Percentiles rank a stretch among this genome's conserved stretches.
Evolutionary conservation across 225 moss, liverwort and hornwort species (phyloP).

Genomic region (Physcomitrium patens): DNA sequence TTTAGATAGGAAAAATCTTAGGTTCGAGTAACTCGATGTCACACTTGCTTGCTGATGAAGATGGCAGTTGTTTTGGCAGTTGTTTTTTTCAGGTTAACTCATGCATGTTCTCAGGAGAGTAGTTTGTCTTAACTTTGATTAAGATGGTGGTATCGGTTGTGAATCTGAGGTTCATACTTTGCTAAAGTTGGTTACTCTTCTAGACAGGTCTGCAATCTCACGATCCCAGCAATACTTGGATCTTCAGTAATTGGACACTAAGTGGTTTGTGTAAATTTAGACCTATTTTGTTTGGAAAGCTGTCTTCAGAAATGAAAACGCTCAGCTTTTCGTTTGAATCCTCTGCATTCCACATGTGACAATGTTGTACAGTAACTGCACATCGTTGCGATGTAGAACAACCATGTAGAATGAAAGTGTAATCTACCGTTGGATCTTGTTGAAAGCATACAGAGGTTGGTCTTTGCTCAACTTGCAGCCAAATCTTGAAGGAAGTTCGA

Average conservation of each 20-base stretch:
- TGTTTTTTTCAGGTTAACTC: constrained; percentile 19
- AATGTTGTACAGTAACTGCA: too few relatives aligned
- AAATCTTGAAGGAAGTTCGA: too few relatives aligned
- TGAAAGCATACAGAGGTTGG: too few relatives aligned
- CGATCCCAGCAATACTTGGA: constrained; percentile 8
- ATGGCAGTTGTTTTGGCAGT: background rate
- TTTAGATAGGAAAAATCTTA: background rate
- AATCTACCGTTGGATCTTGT: too few relatives aligned
- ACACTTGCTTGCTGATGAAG: background rate
- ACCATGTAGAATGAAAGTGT: too few relatives aligned
- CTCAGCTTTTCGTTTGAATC: too few relatives aligned
- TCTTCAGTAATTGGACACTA: constrained; percentile 11
- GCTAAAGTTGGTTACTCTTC: constrained; percentile 4
- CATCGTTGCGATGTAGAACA: too few relatives aligned
- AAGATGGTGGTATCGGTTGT: constrained; percentile 2
- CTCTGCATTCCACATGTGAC: too few relatives aligned
- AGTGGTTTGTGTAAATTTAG: too few relatives aligned
- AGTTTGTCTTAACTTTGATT: constrained; percentile 5
- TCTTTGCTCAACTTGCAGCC: too few relatives aligned
- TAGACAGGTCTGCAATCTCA: background rate
- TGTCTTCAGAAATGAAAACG: too few relatives aligned
- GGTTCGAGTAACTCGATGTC: background rate
- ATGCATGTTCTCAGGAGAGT: constrained; percentile 22
- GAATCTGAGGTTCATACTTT: constrained; percentile 14
- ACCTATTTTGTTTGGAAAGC: too few relatives aligned